Conservation (phyloP, 1,284 basidiomycete species). For the Microbotryum silenes-acaulis region DNA sequence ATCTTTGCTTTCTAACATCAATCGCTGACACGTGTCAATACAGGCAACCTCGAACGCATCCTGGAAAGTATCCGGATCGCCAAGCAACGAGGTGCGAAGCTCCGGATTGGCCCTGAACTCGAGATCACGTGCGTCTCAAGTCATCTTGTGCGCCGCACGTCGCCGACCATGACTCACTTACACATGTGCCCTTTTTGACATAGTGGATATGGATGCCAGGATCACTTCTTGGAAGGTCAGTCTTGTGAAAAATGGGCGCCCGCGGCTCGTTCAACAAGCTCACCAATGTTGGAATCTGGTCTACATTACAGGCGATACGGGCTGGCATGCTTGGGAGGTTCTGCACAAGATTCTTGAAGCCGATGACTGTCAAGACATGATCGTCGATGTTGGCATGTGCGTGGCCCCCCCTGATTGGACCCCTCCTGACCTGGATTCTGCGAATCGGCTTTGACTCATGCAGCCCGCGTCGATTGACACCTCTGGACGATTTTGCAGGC, state of each 20-base stretch:
- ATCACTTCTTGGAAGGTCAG: slow-evolving; percentile 80
- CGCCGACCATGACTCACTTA: not conserved
- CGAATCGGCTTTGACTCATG: no score
- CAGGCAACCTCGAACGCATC: slow-evolving; percentile 90
- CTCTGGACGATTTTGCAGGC: slow-evolving; percentile 51
- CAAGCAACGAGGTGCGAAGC: slow-evolving; percentile 76
- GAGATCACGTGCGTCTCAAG: slow-evolving; percentile 72
- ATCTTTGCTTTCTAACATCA: not conserved
- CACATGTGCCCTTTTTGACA: not conserved
- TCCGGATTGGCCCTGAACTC: slow-evolving; percentile 88
- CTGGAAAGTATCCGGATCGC: slow-evolving; percentile 79
- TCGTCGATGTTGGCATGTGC: slow-evolving; percentile 91
- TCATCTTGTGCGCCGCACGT: not conserved
- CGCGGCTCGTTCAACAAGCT: not conserved
- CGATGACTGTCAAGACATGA: slow-evolving; percentile 64
- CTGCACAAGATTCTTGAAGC: slow-evolving; percentile 75
- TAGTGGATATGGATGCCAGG: slow-evolving; percentile 88
- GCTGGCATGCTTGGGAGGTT: slow-evolving; percentile 93
- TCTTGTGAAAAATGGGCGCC: not conserved
- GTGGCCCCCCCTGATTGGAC: slow-evolving; percentile 34
- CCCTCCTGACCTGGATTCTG: no score
- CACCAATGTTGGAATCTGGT: not conserved
- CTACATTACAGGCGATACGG: slow-evolving; percentile 64
- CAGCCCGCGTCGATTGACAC: not conserved
- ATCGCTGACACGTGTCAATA: not conserved